Evolutionary conservation across 306 rosid genomes (phyloP), one percentile per base, ranked within the genome.

Genomic region (Prunus fruticosa): DNA sequence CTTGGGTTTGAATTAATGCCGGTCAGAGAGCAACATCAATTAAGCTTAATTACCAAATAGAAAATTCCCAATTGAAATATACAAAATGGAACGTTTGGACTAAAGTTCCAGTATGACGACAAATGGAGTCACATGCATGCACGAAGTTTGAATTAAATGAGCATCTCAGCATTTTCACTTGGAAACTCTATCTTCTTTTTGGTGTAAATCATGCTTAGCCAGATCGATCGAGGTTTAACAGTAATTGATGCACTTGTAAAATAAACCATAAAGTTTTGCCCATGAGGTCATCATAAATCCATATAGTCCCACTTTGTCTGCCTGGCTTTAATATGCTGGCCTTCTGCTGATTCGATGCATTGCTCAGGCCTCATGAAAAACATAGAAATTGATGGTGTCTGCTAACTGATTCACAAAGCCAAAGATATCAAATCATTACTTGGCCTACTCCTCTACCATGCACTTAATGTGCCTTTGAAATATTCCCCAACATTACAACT

Each of bases 31-130:
- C n/a, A n/a, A n/a, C 23, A 75, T 16, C 23, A 67, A 4, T 19
- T 38, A 8, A 27, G n/a, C 1, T 28, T 27, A 49, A 49, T 49
- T 49, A 49, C 14, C 18, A 49, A 3, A 3, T 52, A 81, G 27
- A 65, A 77, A 77, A 67, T 65, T 19, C 69, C 82, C 49, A 77
- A 50, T 77, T 67, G 85, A 46, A 32, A 72, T 72, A 82, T 13
- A 47, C 6, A 71, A 71, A 18, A 43, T 27, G 7, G 32, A 25
- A 63, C 8, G 23, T 23, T 66, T 43, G 32, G 76, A 71, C 51
- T 20, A 64, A 67, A 58, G 6, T 82, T 82, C 67, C 79, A 41
- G 22, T 49, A 58, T 60, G 79, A 47, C 38, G 79, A 77, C 82
- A 77, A 77, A 72, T 58, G 72, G 51, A 66, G 30, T 71, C 73